phyloP scores from a whole-genome alignment of 1,284 basidiomycete species.

The Exobasidium cylindrosporum region DNA sequence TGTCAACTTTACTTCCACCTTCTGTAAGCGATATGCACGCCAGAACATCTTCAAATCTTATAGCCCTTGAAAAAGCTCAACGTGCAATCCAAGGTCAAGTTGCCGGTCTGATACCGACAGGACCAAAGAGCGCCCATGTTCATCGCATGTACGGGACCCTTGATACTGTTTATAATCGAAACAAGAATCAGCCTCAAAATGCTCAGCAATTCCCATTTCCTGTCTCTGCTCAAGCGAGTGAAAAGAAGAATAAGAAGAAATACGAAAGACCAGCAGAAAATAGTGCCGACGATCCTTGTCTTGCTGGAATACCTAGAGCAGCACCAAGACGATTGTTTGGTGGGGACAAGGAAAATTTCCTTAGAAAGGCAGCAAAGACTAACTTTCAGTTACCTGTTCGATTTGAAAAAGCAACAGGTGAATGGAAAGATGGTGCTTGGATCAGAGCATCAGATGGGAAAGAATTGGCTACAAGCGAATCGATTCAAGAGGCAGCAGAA shows the following conservation, averaged over 20 bases:
- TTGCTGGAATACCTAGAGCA: slow-evolving; percentile 12
- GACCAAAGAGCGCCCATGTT: background rate
- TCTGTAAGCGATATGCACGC: background rate
- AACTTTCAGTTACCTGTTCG: slow-evolving; percentile 30
- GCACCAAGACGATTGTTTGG: background rate
- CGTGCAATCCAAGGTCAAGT: slow-evolving; percentile 3
- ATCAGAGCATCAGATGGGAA: background rate
- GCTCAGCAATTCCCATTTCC: background rate
- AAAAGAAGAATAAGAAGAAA: background rate
- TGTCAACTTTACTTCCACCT: background rate
- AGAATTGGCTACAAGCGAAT: background rate
- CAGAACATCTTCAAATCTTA: background rate
- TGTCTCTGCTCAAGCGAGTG: background rate
- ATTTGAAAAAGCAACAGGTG: slow-evolving; percentile 39
- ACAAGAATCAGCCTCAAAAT: background rate
- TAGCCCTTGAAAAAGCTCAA: slow-evolving; percentile 7
- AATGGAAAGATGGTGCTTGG: slow-evolving; percentile 25
- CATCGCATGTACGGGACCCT: background rate
- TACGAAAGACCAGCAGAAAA: slow-evolving; percentile 9
- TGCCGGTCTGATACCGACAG: slow-evolving; percentile 8
- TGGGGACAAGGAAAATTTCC: background rate
- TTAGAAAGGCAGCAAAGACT: slow-evolving; percentile 3
- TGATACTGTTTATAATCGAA: background rate
- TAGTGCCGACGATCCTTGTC: slow-evolving; percentile 39
- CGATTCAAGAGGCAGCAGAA: slow-evolving; percentile 2